Evolutionary conservation across 179 eudicot species (phyloP), one percentile per base, ranked within the genome.

Genomic region (Drosera spatulata): DNA sequence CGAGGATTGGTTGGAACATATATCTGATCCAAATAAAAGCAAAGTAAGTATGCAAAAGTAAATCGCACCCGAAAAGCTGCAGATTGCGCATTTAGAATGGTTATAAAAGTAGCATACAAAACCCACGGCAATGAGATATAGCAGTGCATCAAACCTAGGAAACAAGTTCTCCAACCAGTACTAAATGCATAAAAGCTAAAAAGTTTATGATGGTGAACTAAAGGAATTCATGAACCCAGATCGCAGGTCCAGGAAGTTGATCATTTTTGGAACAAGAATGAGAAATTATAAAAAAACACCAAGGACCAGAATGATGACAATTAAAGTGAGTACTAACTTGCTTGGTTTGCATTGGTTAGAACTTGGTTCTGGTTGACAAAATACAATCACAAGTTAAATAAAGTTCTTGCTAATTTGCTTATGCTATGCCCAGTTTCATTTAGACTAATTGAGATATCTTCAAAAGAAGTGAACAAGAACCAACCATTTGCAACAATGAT

Each of bases 1-100:
- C 86, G 96, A 59, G 98, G 98, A 62, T 91, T 91, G 71, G 85
- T 77, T 39, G 91, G 81, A 71, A 80, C 96, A 75, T 83, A 80
- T 53, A 91, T 84, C 98, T 91, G 76, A 39, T 54, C 39, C 56
- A 57, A 60, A 54, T 14, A 68, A 10, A 47, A 63, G 53, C 66
- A 57, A 63, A 49, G 4, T 44, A 41, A 22, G 55, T 55, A 57
- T 47, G 40, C 13, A 43, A 44, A 12, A 12, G 12, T 44, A 43
- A 43, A 43, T 43, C 8, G 50, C 53, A 22, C 33, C 37, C 46
- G 15, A 46, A 41, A 70, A 69, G 39, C 62, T 33, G 49, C 55
- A 42, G 22, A 13, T 67, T n/a, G 55, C 13, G 58, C 69, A 39
- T 39, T 56, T 55, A 7, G 11, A 37, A 7, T 37, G 45, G 13